Base-by-base conservation (phyloP, 1,284 basidiomycete species). In the Pseudozyma hubeiensis region DNA sequence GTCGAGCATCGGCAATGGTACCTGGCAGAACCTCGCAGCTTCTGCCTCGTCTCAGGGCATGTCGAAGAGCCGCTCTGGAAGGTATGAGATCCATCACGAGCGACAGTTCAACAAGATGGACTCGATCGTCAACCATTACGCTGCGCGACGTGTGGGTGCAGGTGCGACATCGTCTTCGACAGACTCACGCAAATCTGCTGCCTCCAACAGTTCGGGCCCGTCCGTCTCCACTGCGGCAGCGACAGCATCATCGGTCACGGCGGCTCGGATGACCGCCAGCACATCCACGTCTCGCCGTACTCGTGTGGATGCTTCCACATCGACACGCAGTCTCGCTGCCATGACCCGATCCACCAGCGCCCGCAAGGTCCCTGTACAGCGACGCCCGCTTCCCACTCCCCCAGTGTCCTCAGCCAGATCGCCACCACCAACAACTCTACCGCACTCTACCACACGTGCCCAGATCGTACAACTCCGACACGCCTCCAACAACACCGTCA, bases 61-160 rank as follows among this genome's bases (percentile, higher is more conserved):
- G 62, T 61, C 59, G 0, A 64, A 65, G 46, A 65, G 66, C 31
- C 56, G 53, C 3, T 66, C 63, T 13, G 62, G 62, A 7, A 65
- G 72, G 16, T 79, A 78, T 43, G 68, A 75, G 51, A 64, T 62
- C 33, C 59, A 65, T 11, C 77, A 79, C 43, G 72, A 78, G 34
- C 60, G 58, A 10, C 65, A 71, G 14, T 79, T 79, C 52, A 55
- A 64, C 14, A 67, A 69, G 58, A 77, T 79, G 77, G 76, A 78
- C 34, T 75, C 75, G 13, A 79, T 79, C 33, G 72, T 70, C 19
- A 71, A 71, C 10, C 77, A 79, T 29, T 79, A 79, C 16, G 75
- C 77, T 46, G 77, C 75, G 17, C 50, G 56, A n/a, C 67, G 73
- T 14, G 54, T 62, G 5, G 66, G 66, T 33, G 59, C 50, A 13